A percentile compares a stretch with the other conserved stretches of the same genome.
Evolutionary conservation across 208 protist species (phyloP).

Genomic region (Herpetomonas samuelpessoai): DNA sequence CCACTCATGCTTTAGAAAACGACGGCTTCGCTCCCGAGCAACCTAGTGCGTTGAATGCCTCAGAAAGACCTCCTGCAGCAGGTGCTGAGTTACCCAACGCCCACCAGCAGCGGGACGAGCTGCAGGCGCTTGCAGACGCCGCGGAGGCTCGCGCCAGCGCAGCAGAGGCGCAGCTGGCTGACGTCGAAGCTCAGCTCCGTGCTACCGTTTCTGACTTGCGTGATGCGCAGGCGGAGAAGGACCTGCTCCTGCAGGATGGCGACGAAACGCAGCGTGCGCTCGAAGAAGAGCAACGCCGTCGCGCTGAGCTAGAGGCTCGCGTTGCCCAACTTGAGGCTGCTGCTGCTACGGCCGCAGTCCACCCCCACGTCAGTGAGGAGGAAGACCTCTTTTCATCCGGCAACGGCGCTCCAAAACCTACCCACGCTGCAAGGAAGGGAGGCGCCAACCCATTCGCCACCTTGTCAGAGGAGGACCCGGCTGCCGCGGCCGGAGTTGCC

Average conservation of each 20-base stretch:
- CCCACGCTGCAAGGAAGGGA: no score
- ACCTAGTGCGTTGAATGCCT: no score
- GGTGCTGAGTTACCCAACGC: no score
- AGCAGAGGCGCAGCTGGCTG: neutral
- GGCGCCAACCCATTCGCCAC: neutral
- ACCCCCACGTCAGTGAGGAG: neutral
- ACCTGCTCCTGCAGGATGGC: neutral
- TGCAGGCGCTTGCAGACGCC: neutral
- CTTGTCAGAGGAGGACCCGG: neutral
- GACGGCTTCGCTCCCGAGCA: no score
- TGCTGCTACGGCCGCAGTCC: neutral
- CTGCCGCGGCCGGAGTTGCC: no score
- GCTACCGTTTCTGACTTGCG: neutral
- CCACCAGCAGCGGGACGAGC: constrained; percentile 1
- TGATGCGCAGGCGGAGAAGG: neutral
- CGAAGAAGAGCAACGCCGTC: neutral
- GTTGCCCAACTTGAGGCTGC: neutral
- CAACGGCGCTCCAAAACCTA: no score
- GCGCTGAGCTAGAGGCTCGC: neutral
- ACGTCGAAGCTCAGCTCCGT: neutral
- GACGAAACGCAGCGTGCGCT: neutral
- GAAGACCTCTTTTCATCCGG: neutral
- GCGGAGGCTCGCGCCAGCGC: neutral
- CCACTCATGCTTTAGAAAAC: no score
- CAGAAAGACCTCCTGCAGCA: no score